A percentile compares a stretch with the other conserved stretches of the same genome.
phyloP scores from a whole-genome alignment of 148 eudicot genomes.

The Beta vulgaris region DNA sequence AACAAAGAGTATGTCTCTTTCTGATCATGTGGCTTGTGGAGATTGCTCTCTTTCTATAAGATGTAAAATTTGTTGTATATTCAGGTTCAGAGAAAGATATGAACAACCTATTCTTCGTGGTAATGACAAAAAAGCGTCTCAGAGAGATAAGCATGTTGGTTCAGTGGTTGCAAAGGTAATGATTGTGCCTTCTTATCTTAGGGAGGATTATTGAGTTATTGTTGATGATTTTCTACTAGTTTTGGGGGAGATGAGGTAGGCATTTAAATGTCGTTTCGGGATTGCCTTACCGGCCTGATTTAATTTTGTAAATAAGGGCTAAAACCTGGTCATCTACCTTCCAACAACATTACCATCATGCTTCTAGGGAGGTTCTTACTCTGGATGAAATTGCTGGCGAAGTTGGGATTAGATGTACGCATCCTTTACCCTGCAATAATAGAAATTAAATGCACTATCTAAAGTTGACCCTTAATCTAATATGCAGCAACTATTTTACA shows the following conservation, averaged over 20 bases:
- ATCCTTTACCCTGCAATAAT: too few species aligned
- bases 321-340: neutral
- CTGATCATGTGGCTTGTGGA: constrained; percentile 4
- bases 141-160: constrained; percentile 80
- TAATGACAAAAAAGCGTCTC: constrained; percentile 84
- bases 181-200: neutral
- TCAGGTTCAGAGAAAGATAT: constrained; percentile 77
- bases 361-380: neutral
- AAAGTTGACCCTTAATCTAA: neutral
- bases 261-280: neutral
- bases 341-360: neutral
- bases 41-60: neutral
- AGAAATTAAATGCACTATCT: too few species aligned
- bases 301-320: neutral
- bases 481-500: neutral
- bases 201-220: neutral
- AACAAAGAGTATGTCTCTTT: constrained; percentile 56
- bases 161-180: constrained; percentile 92
- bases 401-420: neutral
- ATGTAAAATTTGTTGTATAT: constrained; percentile 16
- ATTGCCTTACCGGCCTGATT: neutral
- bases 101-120: constrained; percentile 82
- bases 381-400: neutral
- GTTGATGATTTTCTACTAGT: neutral
- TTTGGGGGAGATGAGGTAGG: neutral